Percentiles rank a stretch among this genome's conserved stretches.
Conservation (phyloP, 108 stramenopile species). For the Pinguiococcus pyrenoidosus region DNA sequence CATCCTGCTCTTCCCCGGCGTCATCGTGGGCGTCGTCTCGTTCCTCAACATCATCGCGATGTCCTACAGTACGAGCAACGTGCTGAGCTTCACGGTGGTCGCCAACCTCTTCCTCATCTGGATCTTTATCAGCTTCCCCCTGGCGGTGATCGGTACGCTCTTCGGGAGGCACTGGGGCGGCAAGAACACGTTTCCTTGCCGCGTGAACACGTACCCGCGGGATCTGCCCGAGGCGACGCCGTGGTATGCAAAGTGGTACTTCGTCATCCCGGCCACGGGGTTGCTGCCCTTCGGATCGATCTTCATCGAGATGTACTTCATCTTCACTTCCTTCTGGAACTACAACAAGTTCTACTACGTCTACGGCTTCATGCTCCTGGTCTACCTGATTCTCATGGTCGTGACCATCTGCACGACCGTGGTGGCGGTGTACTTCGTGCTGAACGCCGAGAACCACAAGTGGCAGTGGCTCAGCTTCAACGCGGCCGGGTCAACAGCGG, state of each 20-base stretch:
- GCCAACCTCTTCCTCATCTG: slow-evolving; percentile 78
- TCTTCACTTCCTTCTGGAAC: slow-evolving; percentile 36
- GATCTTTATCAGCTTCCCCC: slow-evolving; percentile 81
- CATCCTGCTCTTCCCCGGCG: slow-evolving; percentile 65
- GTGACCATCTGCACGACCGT: slow-evolving; percentile 90
- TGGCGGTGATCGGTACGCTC: slow-evolving; percentile 77
- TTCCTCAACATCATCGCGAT: slow-evolving; percentile 65
- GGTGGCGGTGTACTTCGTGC: slow-evolving; percentile 87
- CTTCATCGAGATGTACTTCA: slow-evolving; percentile 89
- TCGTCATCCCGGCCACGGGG: slow-evolving; percentile 69
- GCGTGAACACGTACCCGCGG: slow-evolving; percentile 88
- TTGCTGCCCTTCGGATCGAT: slow-evolving; percentile 86
- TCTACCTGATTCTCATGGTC: slow-evolving; percentile 77
- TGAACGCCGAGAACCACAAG: slow-evolving; percentile 91
- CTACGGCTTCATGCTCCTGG: slow-evolving; percentile 89
- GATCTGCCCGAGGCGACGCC: slow-evolving; percentile 66
- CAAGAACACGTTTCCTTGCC: slow-evolving; percentile 63
- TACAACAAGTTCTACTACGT: slow-evolving; percentile 99
- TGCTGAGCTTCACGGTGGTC: slow-evolving; percentile 70
- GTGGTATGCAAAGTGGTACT: not conserved
- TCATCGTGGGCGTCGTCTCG: slow-evolving; percentile 47
- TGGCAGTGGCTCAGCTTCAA: slow-evolving; percentile 97
- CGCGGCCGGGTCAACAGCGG: slow-evolving; percentile 70
- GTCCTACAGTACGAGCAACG: slow-evolving; percentile 71
- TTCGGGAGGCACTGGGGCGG: slow-evolving; percentile 69